Evolutionary conservation across 345 rosid genomes (phyloP).

Genomic region (Eutrema heterophyllum): DNA sequence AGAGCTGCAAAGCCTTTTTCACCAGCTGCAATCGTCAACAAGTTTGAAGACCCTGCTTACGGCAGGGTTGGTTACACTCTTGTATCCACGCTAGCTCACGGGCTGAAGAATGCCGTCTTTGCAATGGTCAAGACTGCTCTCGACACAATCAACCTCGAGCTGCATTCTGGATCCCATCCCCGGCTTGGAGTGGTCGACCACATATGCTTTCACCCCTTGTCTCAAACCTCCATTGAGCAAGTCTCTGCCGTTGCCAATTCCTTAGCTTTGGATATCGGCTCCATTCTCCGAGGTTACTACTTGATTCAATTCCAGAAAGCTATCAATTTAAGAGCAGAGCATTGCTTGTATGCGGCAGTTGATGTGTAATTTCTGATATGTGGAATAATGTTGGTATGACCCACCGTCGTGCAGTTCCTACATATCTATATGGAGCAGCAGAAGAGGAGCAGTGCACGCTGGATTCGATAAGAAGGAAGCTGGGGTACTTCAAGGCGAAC

Average conservation of each 20-base stretch:
- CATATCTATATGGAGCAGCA: constrained; percentile 80
- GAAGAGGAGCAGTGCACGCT: constrained; percentile 53
- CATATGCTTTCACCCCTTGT: constrained; percentile 84
- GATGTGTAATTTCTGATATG: neutral
- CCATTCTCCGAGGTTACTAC: constrained; percentile 59
- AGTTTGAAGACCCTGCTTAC: constrained; percentile 71
- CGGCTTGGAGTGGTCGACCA: constrained; percentile 94
- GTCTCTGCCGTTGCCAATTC: constrained; percentile 60
- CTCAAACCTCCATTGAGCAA: constrained; percentile 51
- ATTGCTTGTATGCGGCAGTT: neutral
- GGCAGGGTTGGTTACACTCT: constrained; percentile 84
- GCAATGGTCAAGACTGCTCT: constrained; percentile 84
- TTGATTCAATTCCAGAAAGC: neutral
- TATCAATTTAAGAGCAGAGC: neutral
- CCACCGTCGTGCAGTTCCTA: constrained; percentile 54
- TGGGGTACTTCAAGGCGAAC: constrained; percentile 86
- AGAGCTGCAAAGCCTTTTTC: constrained; percentile 58
- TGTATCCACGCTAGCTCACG: constrained; percentile 46
- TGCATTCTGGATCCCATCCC: constrained; percentile 78
- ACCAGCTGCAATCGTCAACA: constrained; percentile 65
- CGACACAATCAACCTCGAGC: constrained; percentile 52
- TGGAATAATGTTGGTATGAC: neutral
- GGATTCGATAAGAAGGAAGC: constrained; percentile 76
- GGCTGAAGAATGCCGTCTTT: constrained; percentile 45
- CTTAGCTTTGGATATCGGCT: constrained; percentile 65